Evolutionary conservation across 331 rosid genomes (phyloP), one percentile per base, ranked within the genome.

Genomic region (Acacia concinna): DNA sequence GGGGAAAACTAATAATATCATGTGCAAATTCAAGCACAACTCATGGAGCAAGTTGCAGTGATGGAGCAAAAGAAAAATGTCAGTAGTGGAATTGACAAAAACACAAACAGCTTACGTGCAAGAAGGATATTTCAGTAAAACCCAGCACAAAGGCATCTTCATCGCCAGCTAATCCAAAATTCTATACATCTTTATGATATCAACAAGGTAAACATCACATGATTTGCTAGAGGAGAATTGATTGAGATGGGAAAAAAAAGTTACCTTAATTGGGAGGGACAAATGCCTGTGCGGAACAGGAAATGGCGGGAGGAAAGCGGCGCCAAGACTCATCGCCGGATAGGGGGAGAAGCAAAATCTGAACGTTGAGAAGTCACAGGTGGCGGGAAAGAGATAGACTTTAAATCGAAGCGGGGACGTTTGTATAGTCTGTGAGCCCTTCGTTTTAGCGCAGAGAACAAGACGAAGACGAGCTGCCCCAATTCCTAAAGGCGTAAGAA

Each of bases 21-120:
- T 18, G 11, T 38, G 31, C 49, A 21, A 21, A 21, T 21, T 37
- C 72, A 66, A 37, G 28, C 4, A 35, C 49, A 1, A 28, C 8
- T 17, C 14, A 20, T 9, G 43, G 64, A 71, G 64, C 31, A 8
- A 31, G 54, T 0, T 28, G 46, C 31, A 49, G 44, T 49, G 6
- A 28, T 8, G 12, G 9, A 20, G 32, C 9, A 71, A 17, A 12
- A 49, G 13, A 1, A 32, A 31, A 49, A 20, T 17, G 32, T 12
- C 20, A 0, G 62, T n/a, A 30, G 40, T 32, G 35, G 27, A 35
- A 75, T 37, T 60, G 66, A 66, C 83, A 68, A 67, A 72, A 30
- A 52, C 46, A 25, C 86, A 79, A 82, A 79, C 86, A 79, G 71
- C 56, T 75, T 69, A 54, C 51, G 78, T 54, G 75, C 82, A 79